A percentile compares a stretch with the other conserved stretches of the same genome.
Conservation (phyloP, 768 basidiomycete species). For the Tulasnella sp. region DNA sequence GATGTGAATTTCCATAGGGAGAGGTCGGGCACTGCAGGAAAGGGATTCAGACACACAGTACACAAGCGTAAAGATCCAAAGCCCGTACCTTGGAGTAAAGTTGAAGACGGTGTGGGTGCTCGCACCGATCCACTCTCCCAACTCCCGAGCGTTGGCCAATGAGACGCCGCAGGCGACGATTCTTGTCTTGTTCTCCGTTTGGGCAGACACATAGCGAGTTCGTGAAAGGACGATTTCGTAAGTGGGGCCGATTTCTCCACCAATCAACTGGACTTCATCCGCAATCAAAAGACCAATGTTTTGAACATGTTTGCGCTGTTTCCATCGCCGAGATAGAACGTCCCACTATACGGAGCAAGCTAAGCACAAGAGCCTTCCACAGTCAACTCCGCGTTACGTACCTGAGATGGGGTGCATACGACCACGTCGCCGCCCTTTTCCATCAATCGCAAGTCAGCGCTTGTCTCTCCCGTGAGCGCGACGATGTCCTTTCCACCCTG, state of each 20-base stretch:
- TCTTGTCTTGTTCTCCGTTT: slow-evolving; percentile 85
- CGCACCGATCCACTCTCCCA: slow-evolving; percentile 97
- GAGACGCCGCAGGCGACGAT: slow-evolving; percentile 94
- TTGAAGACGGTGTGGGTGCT: slow-evolving; percentile 94
- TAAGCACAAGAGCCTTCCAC: background rate
- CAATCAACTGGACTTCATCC: slow-evolving; percentile 90
- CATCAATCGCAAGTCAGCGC: slow-evolving; percentile 76
- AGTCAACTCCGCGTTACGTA: slow-evolving; percentile 26
- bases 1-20: slow-evolving; percentile 94
- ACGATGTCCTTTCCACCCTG: slow-evolving; percentile 93
- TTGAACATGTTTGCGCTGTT: slow-evolving; percentile 93
- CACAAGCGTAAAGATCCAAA: background rate
- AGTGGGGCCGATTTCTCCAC: slow-evolving; percentile 89
- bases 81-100: slow-evolving; percentile 70
- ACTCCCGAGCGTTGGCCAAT: slow-evolving; percentile 86
- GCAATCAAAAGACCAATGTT: slow-evolving; percentile 86
- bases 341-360: slow-evolving; percentile 62
- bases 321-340: slow-evolving; percentile 86
- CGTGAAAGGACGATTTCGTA: slow-evolving; percentile 95
- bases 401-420: slow-evolving; percentile 86
- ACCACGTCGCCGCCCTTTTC: slow-evolving; percentile 81
- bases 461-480: slow-evolving; percentile 87
- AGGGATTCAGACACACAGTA: slow-evolving; percentile 8
- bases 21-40: slow-evolving; percentile 68
- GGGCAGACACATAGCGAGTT: slow-evolving; percentile 91